Evolutionary conservation across 2,329 filamentous ascomycete species (phyloP).

Genomic region (Thermomyces lanuginosus): DNA sequence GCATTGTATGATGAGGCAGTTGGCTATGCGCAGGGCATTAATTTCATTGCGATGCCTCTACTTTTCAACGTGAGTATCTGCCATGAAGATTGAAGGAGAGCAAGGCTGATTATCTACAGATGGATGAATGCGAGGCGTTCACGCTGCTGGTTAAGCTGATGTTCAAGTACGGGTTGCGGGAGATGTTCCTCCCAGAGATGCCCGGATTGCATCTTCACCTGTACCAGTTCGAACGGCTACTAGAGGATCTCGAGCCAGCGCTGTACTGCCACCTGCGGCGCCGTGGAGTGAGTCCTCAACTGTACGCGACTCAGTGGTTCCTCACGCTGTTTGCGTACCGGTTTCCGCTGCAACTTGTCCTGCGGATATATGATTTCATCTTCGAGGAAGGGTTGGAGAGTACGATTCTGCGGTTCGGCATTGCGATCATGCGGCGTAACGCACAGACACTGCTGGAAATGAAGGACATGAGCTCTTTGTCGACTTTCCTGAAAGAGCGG

Average conservation of each 20-base stretch:
- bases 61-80: constrained; percentile 61
- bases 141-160: constrained; percentile 83
- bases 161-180: constrained; percentile 87
- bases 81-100: neutral
- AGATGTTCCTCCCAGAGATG: constrained; percentile 93
- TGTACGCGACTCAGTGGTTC: constrained; percentile 99
- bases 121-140: constrained; percentile 95
- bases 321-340: constrained; percentile 96
- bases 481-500: constrained; percentile 80
- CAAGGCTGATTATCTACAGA: constrained; percentile 32
- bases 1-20: constrained; percentile 88
- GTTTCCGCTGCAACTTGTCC: constrained; percentile 86
- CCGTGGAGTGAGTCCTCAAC: constrained; percentile 69
- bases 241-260: constrained; percentile 88
- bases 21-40: constrained; percentile 97
- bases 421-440: constrained; percentile 95
- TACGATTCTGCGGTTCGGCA: constrained; percentile 84
- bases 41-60: constrained; percentile 91
- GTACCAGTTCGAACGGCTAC: constrained; percentile 83
- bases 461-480: constrained; percentile 81
- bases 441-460: constrained; percentile 59
- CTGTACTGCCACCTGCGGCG: constrained; percentile 87
- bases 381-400: constrained; percentile 75
- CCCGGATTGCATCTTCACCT: constrained; percentile 82
- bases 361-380: constrained; percentile 92